phyloP scores from a whole-genome alignment of 2,329 filamentous ascomycete genomes.

The Endothia cerciana region DNA sequence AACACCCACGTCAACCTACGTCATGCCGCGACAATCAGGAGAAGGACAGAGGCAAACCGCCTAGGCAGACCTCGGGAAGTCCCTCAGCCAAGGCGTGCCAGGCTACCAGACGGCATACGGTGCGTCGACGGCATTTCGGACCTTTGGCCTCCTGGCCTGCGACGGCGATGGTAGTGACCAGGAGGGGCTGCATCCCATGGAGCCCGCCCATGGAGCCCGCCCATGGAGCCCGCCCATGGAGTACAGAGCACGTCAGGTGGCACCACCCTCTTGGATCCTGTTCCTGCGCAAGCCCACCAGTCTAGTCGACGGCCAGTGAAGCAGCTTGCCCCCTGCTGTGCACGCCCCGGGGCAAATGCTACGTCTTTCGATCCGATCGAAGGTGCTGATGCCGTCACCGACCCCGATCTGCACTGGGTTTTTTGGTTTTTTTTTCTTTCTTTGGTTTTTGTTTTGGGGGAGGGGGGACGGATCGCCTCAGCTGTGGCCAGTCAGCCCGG shows the following conservation, averaged over 20 bases:
- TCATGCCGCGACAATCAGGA: background rate
- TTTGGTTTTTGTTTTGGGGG: too few species aligned
- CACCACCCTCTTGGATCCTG: background rate
- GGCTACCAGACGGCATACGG: too few species aligned
- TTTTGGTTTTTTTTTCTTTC: too few species aligned
- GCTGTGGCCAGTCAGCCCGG: background rate
- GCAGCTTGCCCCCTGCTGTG: background rate
- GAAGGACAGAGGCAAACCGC: background rate
- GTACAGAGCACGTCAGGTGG: background rate
- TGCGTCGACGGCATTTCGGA: too few species aligned
- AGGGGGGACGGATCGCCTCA: background rate
- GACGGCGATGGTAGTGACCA: background rate
- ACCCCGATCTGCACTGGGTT: background rate
- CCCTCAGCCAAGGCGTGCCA: too few species aligned
- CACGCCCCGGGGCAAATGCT: background rate
- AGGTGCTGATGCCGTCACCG: background rate
- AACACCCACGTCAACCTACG: conserved; percentile 2
- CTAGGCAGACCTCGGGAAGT: background rate
- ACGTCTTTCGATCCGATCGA: background rate
- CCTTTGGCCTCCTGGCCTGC: too few species aligned
- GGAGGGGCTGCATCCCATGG: background rate
- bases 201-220: background rate
- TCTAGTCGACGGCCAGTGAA: background rate
- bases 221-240: background rate
- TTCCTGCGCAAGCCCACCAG: background rate